Percentiles rank a stretch among this genome's conserved stretches.
Evolutionary conservation across 257 asterid genomes (phyloP).

Genomic region (Henckelia pumila): DNA sequence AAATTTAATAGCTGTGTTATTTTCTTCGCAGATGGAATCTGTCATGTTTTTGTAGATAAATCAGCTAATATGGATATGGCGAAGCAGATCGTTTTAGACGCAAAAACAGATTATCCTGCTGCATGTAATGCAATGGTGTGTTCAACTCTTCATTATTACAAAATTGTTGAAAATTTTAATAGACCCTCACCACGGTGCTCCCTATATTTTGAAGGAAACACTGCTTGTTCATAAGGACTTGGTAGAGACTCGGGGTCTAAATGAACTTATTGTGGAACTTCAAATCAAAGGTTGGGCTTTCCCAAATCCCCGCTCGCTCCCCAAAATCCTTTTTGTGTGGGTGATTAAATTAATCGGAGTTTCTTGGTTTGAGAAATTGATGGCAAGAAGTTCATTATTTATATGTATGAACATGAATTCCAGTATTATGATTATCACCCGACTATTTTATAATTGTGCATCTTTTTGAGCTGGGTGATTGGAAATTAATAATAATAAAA

Average conservation of each 20-base stretch:
- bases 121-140: constrained; percentile 90
- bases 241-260: constrained; percentile 39
- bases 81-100: constrained; percentile 58
- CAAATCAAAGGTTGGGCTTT: constrained; percentile 54
- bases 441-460: not conserved
- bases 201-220: constrained; percentile 54
- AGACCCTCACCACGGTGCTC: constrained; percentile 2
- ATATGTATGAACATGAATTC: not conserved
- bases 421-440: not conserved
- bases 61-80: constrained; percentile 80
- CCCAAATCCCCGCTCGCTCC: too few relatives aligned
- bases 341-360: not conserved
- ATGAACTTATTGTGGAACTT: constrained; percentile 61
- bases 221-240: constrained; percentile 76
- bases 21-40: constrained; percentile 69
- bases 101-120: constrained; percentile 86
- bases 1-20: constrained; percentile 14
- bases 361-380: not conserved
- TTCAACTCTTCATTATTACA: not conserved
- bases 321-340: not conserved
- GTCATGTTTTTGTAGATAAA: constrained; percentile 79
- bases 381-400: not conserved
- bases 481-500: not conserved
- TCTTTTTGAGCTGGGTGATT: not conserved
- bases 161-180: not conserved